Evolutionary conservation across 1,284 basidiomycete species (phyloP).

Genomic region (Cutaneotrichosporon mucoides): DNA sequence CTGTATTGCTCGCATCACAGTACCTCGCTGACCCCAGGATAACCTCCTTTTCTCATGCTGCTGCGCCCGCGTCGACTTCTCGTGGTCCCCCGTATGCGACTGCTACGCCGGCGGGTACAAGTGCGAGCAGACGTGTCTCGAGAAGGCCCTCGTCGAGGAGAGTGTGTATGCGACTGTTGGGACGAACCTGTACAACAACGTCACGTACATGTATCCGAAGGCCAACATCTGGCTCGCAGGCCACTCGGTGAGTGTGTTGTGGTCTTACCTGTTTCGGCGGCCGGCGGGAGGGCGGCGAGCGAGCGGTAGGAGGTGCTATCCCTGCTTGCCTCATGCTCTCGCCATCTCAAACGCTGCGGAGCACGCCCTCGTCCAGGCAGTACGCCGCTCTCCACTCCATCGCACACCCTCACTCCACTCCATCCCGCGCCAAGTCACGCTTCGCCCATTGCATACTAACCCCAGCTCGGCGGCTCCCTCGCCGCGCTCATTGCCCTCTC

Average conservation of each 20-base stretch:
- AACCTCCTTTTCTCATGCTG: slow-evolving; percentile 98
- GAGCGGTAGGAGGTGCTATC: too few relatives aligned
- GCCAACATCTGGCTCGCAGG: slow-evolving; percentile 91
- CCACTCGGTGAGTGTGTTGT: slow-evolving; percentile 58
- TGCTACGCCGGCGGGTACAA: slow-evolving; percentile 79
- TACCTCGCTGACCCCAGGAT: slow-evolving; percentile 52
- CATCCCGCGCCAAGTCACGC: too few relatives aligned
- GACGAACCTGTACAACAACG: slow-evolving; percentile 87
- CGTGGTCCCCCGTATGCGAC: slow-evolving; percentile 91
- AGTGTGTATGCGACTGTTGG: slow-evolving; percentile 70
- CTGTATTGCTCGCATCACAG: too few relatives aligned
- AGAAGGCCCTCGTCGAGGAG: slow-evolving; percentile 72
- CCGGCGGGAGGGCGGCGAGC: too few relatives aligned
- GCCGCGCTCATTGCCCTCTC: slow-evolving; percentile 82
- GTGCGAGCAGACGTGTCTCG: slow-evolving; percentile 79
- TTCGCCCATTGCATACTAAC: slow-evolving; percentile 33
- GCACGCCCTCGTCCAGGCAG: too few relatives aligned
- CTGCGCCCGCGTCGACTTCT: slow-evolving; percentile 89
- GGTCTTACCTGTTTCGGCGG: too few relatives aligned
- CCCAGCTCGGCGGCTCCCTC: slow-evolving; percentile 74
- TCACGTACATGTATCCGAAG: slow-evolving; percentile 88
- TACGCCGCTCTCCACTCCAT: too few relatives aligned
- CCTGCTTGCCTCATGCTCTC: too few relatives aligned
- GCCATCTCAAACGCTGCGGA: too few relatives aligned
- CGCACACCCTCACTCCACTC: too few relatives aligned